Base-by-base conservation (phyloP, 768 basidiomycete genomes). In the Phylloporus sp. region DNA sequence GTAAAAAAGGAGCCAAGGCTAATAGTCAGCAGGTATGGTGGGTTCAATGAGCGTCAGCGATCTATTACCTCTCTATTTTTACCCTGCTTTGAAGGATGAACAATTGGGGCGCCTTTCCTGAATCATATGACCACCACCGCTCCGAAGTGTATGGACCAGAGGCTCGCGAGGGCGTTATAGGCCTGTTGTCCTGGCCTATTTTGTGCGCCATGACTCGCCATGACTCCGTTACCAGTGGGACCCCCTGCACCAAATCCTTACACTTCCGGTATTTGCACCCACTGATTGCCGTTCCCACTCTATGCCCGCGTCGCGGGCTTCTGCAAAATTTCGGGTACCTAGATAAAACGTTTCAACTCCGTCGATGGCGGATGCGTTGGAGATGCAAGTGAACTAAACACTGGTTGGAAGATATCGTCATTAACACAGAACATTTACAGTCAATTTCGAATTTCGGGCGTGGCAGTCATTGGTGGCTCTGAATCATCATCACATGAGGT, bases 281-380 rank as follows among this genome's bases (percentile, higher is more conserved):
- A 27, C 47, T 45, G 52, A 52, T 54, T 55, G 53, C 54, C 54
- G 23, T 47, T 24, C 24, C 59, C 64, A 31, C 53, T 52, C 49
- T 59, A 64, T 36, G 16, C 47, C 64, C 63, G 59, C 39, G 39
- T 38, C 42, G 44, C 51, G 50, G 50, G 27, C 50, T 56, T 56
- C 56, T 26, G 15, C 50, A 39, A 26, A 27, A 31, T n/a, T 41
- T 56, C 54, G 52, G 53, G 50, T 53, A 40, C 41, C 57, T 56
- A 44, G 26, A 47, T 36, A 5, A 32, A 50, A 41, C 31, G 43
- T 38, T 54, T 18, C 49, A 45, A 13, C 28, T 60, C 65, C 65
- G 61, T 63, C 56, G 16, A 58, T 48, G 63, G 65, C 66, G 66
- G 65, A 66, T 68, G 32, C 47, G 5, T 34, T 54, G 24, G 41